Evolutionary conservation across 1,284 basidiomycete genomes (phyloP), one percentile per base, ranked within the genome.

Genomic region (Cryptococcus wingfieldii): DNA sequence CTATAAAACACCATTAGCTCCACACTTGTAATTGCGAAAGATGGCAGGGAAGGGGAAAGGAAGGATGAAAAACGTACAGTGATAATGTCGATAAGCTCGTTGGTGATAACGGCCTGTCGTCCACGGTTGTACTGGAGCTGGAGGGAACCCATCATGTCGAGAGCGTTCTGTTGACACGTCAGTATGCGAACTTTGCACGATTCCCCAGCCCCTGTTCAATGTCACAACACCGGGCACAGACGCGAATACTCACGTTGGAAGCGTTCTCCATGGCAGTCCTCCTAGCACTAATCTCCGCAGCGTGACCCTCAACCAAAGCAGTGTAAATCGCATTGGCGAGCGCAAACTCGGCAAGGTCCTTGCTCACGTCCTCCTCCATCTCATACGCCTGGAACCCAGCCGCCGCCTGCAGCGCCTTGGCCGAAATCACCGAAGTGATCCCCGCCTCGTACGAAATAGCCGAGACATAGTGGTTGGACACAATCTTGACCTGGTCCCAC

Each of bases 251-350:
- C 67, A 76, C 75, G 76, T 94, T 98, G 65, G 94, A 95, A 51
- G 95, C 96, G 75, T 95, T 98, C 86, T 98, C 95, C 95, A 99
- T 99, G 74, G 96, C 95, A 70, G 96, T 98, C 68, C 95, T 89
- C 79, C 92, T 84, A 50, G 69, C 71, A 53, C 64, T 69, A 51
- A 70, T 89, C 80, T 98, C 95, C 68, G 93, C 91, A 59, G 96
- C 95, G 78, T 98, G 94, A 59, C 87, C 89, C 80, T 99, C 96
- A 48, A 90, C 89, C 52, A 99, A 87, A 54, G 92, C 87, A 64
- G 93, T 87, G 78, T 86, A 98, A 81, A 98, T 86, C 67, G 93
- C 92, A 79, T 98, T 98, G 75, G 96, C 93, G 59, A 99, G 83
- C 7, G 92, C 85, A 79, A 99, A 98, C 78, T 98, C 92, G 61